Evolutionary conservation across 2,329 filamentous ascomycete species (phyloP), one percentile per base, ranked within the genome.

Genomic region (Colletotrichum tofieldiae): DNA sequence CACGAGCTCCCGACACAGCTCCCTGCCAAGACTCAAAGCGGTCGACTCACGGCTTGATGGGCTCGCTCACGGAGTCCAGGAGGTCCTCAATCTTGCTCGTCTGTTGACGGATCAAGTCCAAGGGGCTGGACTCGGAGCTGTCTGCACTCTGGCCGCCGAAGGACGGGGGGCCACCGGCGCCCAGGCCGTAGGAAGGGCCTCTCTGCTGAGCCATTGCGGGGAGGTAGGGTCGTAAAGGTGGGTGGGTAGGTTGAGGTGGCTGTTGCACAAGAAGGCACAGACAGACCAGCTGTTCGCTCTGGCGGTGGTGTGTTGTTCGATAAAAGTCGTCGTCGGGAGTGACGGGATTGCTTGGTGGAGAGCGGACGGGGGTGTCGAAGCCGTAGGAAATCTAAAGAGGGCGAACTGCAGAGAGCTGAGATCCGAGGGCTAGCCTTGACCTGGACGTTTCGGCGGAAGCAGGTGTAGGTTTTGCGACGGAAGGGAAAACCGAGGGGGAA

Each of bases 51-150:
- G 96, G 96, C 89, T 98, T 98, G 77, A 98, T 85, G 60, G 96
- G 96, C 81, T 98, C 96, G 79, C 94, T 93, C 79, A 95, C 77
- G 37, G 90, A 94, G 84, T 98, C 96, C 81, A 99, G 84, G 81
- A 94, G 85, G 82, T 99, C 96, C 86, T 99, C 96, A 76, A 99
- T 96, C 89, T 98, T 98, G 92, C 94, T 98, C 63, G 96, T 99
- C 84, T 98, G 95, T 82, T 95, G 91, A 75, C 96, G 90, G 81
- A 99, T 94, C 78, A 94, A 90, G 82, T 98, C 96, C 77, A 99
- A 90, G 70, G 93, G 91, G 82, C 91, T 94, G 60, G 92, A 89
- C 78, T 95, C 92, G 41, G 56, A 49, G 51, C 51, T 65, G 26
- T 75, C 73, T 18, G 35, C 54, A 67, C 55, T 72, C 49, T 72